Percentiles rank a stretch among this genome's conserved stretches.
Evolutionary conservation across 2,329 filamentous ascomycete species (phyloP).

Genomic region (Aspergillus costaricaensis): DNA sequence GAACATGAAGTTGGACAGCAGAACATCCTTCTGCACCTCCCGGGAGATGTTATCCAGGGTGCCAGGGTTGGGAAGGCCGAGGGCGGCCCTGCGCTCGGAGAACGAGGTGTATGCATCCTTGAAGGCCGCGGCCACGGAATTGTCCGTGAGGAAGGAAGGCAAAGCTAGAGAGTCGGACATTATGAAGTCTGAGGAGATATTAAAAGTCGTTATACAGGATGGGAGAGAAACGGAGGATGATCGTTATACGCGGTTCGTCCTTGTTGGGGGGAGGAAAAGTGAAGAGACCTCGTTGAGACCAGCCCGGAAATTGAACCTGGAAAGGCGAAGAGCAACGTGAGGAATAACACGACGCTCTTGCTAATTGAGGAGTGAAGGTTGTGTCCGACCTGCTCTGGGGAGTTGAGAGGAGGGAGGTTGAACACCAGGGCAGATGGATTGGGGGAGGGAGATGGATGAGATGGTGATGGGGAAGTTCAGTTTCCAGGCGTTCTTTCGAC

Average conservation of each 20-base stretch:
- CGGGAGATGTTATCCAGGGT: slow-evolving; percentile 85
- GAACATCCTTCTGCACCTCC: slow-evolving; percentile 94
- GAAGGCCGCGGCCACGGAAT: slow-evolving; percentile 69
- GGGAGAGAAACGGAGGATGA: slow-evolving; percentile 14
- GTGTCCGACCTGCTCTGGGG: slow-evolving; percentile 28
- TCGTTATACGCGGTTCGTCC: slow-evolving; percentile 30
- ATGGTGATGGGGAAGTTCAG: slow-evolving; percentile 10
- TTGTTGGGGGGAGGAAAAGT: slow-evolving; percentile 24
- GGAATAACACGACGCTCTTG: slow-evolving; percentile 14
- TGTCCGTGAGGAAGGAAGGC: slow-evolving; percentile 70
- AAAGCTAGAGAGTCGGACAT: slow-evolving; percentile 50
- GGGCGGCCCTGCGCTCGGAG: slow-evolving; percentile 79
- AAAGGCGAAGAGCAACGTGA: slow-evolving; percentile 23
- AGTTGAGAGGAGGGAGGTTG: slow-evolving; percentile 24
- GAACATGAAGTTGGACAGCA: slow-evolving; percentile 96
- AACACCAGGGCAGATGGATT: slow-evolving; percentile 12
- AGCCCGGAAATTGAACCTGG: slow-evolving; percentile 28
- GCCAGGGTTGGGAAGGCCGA: slow-evolving; percentile 89
- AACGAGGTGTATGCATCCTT: slow-evolving; percentile 80
- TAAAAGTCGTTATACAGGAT: slow-evolving; percentile 13
- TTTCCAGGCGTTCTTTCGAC: slow-evolving; percentile 10
- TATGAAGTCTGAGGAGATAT: slow-evolving; percentile 25
- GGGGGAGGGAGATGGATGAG: background rate
- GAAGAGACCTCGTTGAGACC: slow-evolving; percentile 28
- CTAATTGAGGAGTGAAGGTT: slow-evolving; percentile 10